A percentile compares a stretch with the other conserved stretches of the same genome.
phyloP scores from a whole-genome alignment of 2,329 filamentous ascomycete genomes.

The Onygena corvina region DNA sequence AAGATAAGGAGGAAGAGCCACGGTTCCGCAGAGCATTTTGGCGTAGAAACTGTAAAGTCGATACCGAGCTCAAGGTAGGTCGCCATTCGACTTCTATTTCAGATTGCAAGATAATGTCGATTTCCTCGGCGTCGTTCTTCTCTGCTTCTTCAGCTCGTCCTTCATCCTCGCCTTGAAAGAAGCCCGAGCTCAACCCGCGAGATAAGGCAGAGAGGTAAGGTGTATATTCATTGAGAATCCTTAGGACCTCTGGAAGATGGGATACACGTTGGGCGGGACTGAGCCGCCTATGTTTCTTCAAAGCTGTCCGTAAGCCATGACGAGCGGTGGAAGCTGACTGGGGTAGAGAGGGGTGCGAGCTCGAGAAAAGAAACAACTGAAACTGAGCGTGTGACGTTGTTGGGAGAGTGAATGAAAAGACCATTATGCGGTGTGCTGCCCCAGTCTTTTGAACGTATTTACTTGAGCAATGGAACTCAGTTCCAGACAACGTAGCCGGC shows the following conservation, averaged over 20 bases:
- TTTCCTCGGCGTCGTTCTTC: constrained; percentile 37
- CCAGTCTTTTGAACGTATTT: neutral
- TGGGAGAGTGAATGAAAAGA: constrained; percentile 75
- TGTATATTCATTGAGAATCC: constrained; percentile 62
- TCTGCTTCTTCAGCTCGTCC: neutral
- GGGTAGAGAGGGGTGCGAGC: constrained; percentile 79
- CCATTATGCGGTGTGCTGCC: constrained; percentile 46
- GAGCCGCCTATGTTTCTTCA: constrained; percentile 87
- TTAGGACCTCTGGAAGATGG: constrained; percentile 57
- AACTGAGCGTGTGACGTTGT: constrained; percentile 84
- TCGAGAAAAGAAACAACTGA: constrained; percentile 60
- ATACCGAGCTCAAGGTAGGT: constrained; percentile 51
- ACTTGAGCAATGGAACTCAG: too few relatives aligned
- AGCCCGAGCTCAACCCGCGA: constrained; percentile 50
- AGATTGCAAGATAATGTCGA: constrained; percentile 56
- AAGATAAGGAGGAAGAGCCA: neutral
- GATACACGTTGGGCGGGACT: constrained; percentile 56
- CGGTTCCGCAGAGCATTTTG: constrained; percentile 39
- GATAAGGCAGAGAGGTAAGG: constrained; percentile 73
- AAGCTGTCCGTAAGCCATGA: constrained; percentile 64
- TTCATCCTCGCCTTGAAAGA: constrained; percentile 17
- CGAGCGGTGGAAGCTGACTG: constrained; percentile 71
- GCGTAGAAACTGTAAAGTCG: constrained; percentile 5
- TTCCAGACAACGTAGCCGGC: too few relatives aligned
- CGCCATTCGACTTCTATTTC: constrained; percentile 68